These are phyloP conservation scores for Aeschynomene evenia DNA, from an alignment of 306 rosid genomes.

Conservation along the genomic window DNA sequence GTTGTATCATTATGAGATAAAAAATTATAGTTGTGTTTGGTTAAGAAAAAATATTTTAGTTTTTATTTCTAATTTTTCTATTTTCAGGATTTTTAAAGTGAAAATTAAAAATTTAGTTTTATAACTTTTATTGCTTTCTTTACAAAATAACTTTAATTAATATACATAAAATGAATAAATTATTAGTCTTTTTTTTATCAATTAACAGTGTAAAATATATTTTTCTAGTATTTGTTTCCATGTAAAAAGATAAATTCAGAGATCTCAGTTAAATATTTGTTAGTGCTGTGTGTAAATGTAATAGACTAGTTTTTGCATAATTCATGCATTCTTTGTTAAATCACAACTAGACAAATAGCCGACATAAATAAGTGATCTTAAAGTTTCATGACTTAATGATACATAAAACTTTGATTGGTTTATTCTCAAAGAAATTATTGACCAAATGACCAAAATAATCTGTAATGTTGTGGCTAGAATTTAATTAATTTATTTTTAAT, in stretches of 20 bases:
- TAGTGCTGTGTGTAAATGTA: not conserved
- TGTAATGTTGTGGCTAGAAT: not conserved
- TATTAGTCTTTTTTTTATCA: too few relatives aligned
- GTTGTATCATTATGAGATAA: too few relatives aligned
- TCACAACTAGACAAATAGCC: not conserved
- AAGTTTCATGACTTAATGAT: not conserved
- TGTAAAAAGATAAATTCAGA: not conserved
- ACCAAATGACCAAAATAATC: not conserved
- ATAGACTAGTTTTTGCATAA: not conserved
- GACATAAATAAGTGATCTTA: not conserved
- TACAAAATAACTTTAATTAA: too few relatives aligned
- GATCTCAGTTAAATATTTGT: constrained; percentile 1
- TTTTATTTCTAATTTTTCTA: too few relatives aligned
- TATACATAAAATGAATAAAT: too few relatives aligned
- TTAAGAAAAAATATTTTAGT: too few relatives aligned
- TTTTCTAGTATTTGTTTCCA: too few relatives aligned
- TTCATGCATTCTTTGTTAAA: not conserved
- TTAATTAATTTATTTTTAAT: not conserved
- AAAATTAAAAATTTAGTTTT: too few relatives aligned
- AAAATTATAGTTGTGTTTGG: too few relatives aligned
- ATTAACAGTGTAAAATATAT: too few relatives aligned
- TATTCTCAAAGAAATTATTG: not conserved
- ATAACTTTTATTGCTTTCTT: too few relatives aligned
- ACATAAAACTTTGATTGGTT: not conserved
- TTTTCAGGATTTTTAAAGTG: too few relatives aligned